phyloP scores from a whole-genome alignment of 129 eudicot species.

The Silybum marianum region DNA sequence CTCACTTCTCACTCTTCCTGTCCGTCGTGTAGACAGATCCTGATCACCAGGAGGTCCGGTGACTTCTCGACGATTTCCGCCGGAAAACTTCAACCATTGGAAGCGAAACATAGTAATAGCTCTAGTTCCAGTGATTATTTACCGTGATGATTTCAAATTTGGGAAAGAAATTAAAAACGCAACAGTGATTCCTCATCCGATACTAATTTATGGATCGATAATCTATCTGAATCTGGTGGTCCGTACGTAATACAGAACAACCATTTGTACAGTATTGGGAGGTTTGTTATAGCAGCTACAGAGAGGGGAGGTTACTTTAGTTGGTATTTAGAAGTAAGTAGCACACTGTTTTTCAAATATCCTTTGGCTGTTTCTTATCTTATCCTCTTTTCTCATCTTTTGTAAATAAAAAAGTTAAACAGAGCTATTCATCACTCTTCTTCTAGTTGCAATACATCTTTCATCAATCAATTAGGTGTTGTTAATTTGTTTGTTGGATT shows the following conservation, averaged over 20 bases:
- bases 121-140: constrained; percentile 26
- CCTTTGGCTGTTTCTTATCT: not conserved
- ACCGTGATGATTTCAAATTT: constrained; percentile 22
- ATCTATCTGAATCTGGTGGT: not conserved
- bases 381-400: not conserved
- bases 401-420: not conserved
- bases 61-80: constrained; percentile 26
- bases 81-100: constrained; percentile 11
- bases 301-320: constrained; percentile 16
- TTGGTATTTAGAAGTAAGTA: not conserved
- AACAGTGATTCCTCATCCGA: not conserved
- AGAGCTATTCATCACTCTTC: too few species aligned
- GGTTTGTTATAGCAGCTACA: constrained; percentile 2
- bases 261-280: not conserved
- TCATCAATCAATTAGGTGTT: too few species aligned
- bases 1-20: constrained; percentile 35
- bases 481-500: too few species aligned
- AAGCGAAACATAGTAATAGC: constrained; percentile 13
- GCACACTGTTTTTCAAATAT: constrained; percentile 31
- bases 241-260: not conserved
- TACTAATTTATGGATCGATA: not conserved
- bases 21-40: constrained; percentile 50
- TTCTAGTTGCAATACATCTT: too few species aligned
- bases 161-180: not conserved
- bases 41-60: constrained; percentile 55